Evolutionary conservation across 305 asterid species (phyloP).

Genomic region (Fraxinus dipetala): DNA sequence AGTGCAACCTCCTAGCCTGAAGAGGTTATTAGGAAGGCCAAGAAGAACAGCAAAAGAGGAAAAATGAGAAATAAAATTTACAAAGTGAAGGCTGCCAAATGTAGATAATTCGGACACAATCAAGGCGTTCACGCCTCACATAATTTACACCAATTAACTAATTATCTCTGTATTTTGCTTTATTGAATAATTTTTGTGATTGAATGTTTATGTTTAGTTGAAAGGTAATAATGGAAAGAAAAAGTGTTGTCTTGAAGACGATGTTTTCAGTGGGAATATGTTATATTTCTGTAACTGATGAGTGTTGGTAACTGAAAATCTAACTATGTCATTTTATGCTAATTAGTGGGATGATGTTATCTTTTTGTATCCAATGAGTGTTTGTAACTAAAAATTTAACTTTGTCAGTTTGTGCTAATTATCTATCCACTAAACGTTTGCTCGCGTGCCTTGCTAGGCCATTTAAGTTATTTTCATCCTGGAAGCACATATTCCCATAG

Average conservation of each 20-base stretch:
- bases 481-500: not conserved
- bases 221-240: not conserved
- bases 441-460: not conserved
- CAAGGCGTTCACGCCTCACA: not conserved
- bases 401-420: not conserved
- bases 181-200: not conserved
- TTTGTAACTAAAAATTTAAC: not conserved
- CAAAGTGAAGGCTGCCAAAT: not conserved
- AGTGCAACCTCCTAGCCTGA: not conserved
- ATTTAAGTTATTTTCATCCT: conserved; percentile 4
- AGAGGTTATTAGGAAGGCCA: not conserved
- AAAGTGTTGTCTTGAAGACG: not conserved
- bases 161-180: not conserved
- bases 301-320: not conserved
- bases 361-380: not conserved
- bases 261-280: not conserved
- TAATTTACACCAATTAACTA: not conserved
- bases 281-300: not conserved
- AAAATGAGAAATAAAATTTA: not conserved
- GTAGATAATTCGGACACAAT: not conserved
- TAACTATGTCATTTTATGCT: not conserved
- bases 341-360: not conserved
- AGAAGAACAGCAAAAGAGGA: not conserved
- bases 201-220: not conserved
- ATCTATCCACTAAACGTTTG: not conserved